Conservation (phyloP, 768 basidiomycete species). For the Hortiboletus campestris region DNA sequence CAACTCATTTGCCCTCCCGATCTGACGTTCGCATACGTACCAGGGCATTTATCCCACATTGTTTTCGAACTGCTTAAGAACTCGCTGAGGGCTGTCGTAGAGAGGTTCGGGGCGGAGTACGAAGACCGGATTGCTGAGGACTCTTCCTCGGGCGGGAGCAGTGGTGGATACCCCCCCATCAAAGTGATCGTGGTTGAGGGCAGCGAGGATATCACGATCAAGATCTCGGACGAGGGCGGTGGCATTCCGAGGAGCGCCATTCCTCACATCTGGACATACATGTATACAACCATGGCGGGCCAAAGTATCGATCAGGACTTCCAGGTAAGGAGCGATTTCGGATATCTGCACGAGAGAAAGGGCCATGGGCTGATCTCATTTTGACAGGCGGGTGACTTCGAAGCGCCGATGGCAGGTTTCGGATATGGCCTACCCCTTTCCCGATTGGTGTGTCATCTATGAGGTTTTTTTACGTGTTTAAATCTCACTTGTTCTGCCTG, state of each 20-base stretch:
- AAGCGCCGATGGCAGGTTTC: slow-evolving; percentile 97
- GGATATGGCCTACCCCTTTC: slow-evolving; percentile 93
- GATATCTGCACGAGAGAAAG: not conserved
- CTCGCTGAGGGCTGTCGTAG: slow-evolving; percentile 93
- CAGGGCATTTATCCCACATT: slow-evolving; percentile 95
- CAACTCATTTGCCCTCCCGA: slow-evolving; percentile 90
- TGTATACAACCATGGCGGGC: slow-evolving; percentile 85
- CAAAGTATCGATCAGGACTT: slow-evolving; percentile 76
- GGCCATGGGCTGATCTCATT: not conserved
- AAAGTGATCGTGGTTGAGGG: slow-evolving; percentile 83
- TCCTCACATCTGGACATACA: slow-evolving; percentile 97
- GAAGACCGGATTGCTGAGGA: slow-evolving; percentile 42
- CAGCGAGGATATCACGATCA: slow-evolving; percentile 98
- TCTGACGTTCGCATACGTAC: slow-evolving; percentile 91
- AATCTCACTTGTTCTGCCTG: not conserved
- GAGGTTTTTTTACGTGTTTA: not conserved
- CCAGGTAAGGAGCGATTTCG: slow-evolving; percentile 22
- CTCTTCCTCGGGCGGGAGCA: not conserved
- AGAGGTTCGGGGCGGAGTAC: slow-evolving; percentile 79
- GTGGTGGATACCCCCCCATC: slow-evolving; percentile 22
- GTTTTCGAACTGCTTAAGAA: slow-evolving; percentile 97
- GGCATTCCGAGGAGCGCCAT: slow-evolving; percentile 82
- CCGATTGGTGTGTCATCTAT: slow-evolving; percentile 60
- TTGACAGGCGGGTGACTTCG: slow-evolving; percentile 76
- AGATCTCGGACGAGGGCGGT: slow-evolving; percentile 97